Evolutionary conservation across 75 land plant genomes (phyloP).

Genomic region (Pinus tabuliformis): DNA sequence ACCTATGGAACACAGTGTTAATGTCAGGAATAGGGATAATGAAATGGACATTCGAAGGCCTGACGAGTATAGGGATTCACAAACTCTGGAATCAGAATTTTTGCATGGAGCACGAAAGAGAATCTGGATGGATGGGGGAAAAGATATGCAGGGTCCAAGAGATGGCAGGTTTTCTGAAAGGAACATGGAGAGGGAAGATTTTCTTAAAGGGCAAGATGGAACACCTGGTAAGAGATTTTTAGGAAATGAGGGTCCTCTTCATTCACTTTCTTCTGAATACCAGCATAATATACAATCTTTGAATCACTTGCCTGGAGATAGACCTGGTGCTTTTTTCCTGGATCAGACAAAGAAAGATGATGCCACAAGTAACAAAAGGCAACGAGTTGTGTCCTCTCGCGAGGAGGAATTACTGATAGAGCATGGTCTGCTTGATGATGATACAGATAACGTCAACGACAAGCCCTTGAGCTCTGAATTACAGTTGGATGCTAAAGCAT

Average conservation of each 20-base stretch:
- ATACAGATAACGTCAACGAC: neutral
- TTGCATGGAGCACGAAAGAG: slow-evolving; percentile 1
- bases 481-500: neutral
- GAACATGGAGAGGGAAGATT: neutral
- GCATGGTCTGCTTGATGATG: slow-evolving; percentile 11
- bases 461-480: neutral
- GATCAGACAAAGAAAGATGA: neutral
- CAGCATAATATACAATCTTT: neutral
- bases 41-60: neutral
- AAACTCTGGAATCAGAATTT: neutral
- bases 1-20: neutral
- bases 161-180: neutral
- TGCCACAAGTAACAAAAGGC: neutral
- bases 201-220: no score
- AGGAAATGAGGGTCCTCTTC: neutral
- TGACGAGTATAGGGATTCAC: slow-evolving; percentile 1
- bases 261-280: neutral
- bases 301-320: slow-evolving; percentile 1
- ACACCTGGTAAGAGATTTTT: neutral
- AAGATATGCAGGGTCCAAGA: neutral
- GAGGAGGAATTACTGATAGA: slow-evolving; percentile 12
- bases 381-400: neutral
- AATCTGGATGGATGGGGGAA: neutral
- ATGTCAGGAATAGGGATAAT: neutral
- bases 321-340: neutral